Evolutionary conservation across 2,329 filamentous ascomycete species (phyloP).

Genomic region (Hypoxylon sp.): DNA sequence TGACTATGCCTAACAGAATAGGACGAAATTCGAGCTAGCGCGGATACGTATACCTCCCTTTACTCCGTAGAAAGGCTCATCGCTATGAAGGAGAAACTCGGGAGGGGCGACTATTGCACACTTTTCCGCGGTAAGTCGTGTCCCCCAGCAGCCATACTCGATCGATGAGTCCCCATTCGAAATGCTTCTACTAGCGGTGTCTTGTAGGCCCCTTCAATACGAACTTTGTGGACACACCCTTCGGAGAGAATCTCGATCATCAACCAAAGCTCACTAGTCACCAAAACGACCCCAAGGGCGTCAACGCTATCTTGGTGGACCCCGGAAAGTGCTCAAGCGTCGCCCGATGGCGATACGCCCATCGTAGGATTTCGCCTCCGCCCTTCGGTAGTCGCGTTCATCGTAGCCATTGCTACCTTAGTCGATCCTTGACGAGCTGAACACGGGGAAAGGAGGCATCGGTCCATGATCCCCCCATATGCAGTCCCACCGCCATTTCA

Average conservation of each 20-base stretch:
- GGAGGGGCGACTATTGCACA: background rate
- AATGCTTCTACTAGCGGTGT: background rate
- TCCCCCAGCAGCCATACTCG: background rate
- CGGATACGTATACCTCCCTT: background rate
- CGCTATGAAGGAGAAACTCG: conserved; percentile 7
- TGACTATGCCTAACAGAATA: background rate
- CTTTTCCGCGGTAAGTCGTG: background rate
- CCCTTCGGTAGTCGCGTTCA: conserved; percentile 4
- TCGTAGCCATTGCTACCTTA: conserved; percentile 15
- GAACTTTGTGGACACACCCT: too few species aligned
- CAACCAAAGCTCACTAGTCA: background rate
- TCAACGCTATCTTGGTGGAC: conserved; percentile 18
- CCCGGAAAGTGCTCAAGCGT: background rate
- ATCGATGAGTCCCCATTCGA: background rate
- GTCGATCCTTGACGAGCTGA: background rate
- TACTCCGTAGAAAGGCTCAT: conserved; percentile 17
- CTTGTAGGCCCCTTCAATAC: background rate
- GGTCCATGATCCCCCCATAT: background rate
- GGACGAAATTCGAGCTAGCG: background rate
- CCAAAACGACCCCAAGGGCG: conserved; percentile 11
- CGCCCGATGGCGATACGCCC: conserved; percentile 1
- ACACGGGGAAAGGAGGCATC: background rate
- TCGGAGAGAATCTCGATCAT: background rate
- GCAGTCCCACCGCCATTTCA: background rate
- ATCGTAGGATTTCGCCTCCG: background rate